Conservation (phyloP, 306 rosid species). For the Inga oerstediana region DNA sequence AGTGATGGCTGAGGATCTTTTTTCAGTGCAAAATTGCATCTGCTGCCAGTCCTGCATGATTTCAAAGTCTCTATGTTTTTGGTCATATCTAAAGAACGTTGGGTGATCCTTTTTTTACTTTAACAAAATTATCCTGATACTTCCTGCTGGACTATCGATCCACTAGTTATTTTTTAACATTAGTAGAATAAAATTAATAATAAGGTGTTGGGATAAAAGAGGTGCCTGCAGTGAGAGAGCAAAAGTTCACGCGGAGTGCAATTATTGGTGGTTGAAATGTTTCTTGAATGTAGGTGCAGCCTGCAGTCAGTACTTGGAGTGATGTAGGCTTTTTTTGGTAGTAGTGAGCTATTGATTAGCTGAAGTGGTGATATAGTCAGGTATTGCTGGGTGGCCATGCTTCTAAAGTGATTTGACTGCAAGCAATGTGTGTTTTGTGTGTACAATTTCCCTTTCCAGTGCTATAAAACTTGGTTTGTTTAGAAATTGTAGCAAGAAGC, state of each 20-base stretch:
- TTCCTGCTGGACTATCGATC: not conserved
- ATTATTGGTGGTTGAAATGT: not conserved
- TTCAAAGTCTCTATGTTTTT: not conserved
- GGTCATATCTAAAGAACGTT: conserved; percentile 4
- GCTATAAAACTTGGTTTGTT: not conserved
- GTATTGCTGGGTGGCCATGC: not conserved
- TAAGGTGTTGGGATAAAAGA: not conserved
- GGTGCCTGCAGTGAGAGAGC: not conserved
- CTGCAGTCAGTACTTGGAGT: not conserved
- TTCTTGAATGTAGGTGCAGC: not conserved
- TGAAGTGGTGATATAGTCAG: not conserved
- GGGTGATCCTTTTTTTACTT: conserved; percentile 74
- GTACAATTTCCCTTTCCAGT: not conserved
- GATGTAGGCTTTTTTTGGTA: not conserved
- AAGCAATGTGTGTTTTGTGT: not conserved
- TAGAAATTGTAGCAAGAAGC: not conserved
- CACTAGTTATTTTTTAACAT: not conserved
- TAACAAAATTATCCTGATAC: not conserved
- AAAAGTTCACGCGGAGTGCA: not conserved
- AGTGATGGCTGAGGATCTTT: too few relatives aligned
- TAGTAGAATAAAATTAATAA: not conserved
- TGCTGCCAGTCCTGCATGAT: not conserved
- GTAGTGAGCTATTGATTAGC: not conserved
- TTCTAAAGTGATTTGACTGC: not conserved
- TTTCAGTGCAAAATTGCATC: not conserved